phyloP scores from a whole-genome alignment of 371 early-diverging fungal species.

The Zopfochytrium polystomum region DNA sequence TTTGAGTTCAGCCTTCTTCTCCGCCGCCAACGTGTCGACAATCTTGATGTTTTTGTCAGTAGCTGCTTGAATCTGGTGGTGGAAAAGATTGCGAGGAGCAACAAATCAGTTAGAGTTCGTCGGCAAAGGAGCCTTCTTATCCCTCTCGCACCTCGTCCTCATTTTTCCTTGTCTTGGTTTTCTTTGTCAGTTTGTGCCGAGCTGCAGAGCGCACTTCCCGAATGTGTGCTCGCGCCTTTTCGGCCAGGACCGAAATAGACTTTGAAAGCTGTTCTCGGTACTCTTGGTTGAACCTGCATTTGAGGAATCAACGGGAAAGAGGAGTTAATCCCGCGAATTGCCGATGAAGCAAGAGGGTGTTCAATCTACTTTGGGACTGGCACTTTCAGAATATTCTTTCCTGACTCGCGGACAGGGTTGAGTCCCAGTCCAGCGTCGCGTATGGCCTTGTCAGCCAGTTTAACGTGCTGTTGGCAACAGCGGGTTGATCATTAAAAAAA shows the following conservation, averaged over 20 bases:
- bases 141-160: not conserved
- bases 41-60: no score
- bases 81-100: no score
- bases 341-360: not conserved
- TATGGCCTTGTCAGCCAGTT: constrained; percentile 76
- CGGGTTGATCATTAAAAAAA: no score
- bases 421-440: constrained; percentile 76
- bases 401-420: constrained; percentile 73
- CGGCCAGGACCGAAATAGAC: constrained; percentile 61
- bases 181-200: not conserved
- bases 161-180: not conserved
- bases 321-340: not conserved
- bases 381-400: constrained; percentile 59
- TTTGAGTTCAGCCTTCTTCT: no score
- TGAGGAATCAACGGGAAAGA: constrained; percentile 3
- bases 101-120: no score
- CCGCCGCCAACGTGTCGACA: no score
- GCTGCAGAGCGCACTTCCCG: constrained; percentile 35
- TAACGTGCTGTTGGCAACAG: not conserved
- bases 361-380: constrained; percentile 79
- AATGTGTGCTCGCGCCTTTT: constrained; percentile 47
- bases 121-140: no score
- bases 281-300: constrained; percentile 68
- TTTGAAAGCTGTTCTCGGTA: constrained; percentile 73
- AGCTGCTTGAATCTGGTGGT: no score